Base-by-base conservation (phyloP, 2,329 filamentous ascomycete genomes). In the Fusarium sp. region DNA sequence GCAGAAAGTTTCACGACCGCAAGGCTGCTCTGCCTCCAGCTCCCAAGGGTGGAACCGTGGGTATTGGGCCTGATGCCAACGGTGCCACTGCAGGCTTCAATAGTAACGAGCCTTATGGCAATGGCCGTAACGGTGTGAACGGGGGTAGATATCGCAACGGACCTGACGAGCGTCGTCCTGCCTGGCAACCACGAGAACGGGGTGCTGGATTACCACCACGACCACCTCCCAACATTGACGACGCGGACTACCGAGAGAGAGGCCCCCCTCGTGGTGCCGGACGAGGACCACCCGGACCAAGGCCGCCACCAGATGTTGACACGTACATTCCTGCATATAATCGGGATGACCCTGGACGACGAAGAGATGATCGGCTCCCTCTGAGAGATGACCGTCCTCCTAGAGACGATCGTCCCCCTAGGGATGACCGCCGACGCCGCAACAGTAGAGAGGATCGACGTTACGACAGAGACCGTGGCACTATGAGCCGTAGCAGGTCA, bases 11-110 rank as follows among this genome's bases (percentile, higher is more conserved):
- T 72, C 91, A 96, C 70, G 92, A 94, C 60, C 91, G 96, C 74
- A 93, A 93, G 75, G 91, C 91, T 22, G 91, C 90, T 22, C 85
- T 95, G 13, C 95, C 95, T 6, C 95, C 96, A 14, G 96, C 95
- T 1, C 96, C 96, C 0, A 94, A 95, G 71, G 95, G 94, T 14
- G 95, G 93, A 6, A 94, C 93, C 2, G 94, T 97, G 4, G 95
- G 95, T 15, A 88, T 93, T 73, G 88, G 88, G n/a, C 83, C 84
- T 2, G 83, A 84, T 27, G 83, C 84, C 11, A 83, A 85, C 64
- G 78, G 79, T 6, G 78, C 79, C 10, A 78, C 79, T 9, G 78
- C 79, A 10, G 82, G 84, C 3, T 85, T 87, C 75, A 82, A 83
- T 63, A 83, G 81, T 62, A 81, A 80, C 22, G 85, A 87, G 51